Conservation (phyloP, 148 eudicot genomes). For the Rheum nobile region DNA sequence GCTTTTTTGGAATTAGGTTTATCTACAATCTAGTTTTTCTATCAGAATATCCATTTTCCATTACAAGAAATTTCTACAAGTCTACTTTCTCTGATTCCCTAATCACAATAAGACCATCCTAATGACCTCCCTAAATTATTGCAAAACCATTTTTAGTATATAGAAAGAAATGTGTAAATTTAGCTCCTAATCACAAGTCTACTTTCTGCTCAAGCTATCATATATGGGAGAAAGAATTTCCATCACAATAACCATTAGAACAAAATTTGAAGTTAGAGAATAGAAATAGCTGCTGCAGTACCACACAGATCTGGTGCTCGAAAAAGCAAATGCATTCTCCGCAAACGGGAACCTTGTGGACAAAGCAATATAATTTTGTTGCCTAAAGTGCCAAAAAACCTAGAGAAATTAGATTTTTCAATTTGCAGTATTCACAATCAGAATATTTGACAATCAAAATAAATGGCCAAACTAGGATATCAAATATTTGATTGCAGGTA, state of each 20-base stretch:
- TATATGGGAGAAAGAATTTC: not conserved
- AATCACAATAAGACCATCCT: not conserved
- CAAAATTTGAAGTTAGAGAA: not conserved
- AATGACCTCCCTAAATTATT: not conserved
- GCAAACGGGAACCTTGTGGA: conserved; percentile 97
- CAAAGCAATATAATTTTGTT: conserved; percentile 90
- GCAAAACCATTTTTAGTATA: not conserved
- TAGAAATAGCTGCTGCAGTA: conserved; percentile 16
- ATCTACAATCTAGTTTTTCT: not conserved
- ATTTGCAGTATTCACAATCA: not conserved
- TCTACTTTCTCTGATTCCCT: not conserved
- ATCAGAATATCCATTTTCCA: not conserved
- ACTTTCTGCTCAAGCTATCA: not conserved
- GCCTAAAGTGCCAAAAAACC: conserved; percentile 43
- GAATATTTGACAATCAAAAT: not conserved
- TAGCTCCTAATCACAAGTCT: too few species aligned
- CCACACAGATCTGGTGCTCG: conserved; percentile 99
- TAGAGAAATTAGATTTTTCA: not conserved
- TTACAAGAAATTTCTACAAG: not conserved
- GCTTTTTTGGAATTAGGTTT: not conserved
- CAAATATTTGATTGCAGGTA: not conserved
- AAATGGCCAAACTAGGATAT: not conserved
- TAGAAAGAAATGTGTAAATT: not conserved
- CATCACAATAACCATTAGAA: not conserved
- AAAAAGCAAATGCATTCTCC: conserved; percentile 98